phyloP scores from a whole-genome alignment of 306 rosid species.

The Cucurbita argyrosperma region DNA sequence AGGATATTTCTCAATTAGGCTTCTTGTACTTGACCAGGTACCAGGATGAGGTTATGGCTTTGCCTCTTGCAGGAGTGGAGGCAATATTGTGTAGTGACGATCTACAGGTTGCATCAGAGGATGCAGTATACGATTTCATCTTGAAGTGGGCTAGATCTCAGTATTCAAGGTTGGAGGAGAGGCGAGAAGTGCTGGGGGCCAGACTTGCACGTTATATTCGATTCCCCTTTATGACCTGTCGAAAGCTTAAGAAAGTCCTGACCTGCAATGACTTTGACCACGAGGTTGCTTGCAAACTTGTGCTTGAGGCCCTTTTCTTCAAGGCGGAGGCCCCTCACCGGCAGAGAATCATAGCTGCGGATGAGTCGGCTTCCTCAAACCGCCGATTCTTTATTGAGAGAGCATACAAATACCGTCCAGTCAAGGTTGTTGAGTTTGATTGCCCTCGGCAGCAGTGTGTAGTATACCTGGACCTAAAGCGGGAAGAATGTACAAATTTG shows the following conservation, averaged over 20 bases:
- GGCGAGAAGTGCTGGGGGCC: conserved; percentile 57
- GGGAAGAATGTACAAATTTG: conserved; percentile 67
- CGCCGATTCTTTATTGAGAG: conserved; percentile 81
- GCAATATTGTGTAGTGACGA: conserved; percentile 80
- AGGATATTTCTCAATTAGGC: background rate
- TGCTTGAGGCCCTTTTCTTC: conserved; percentile 76
- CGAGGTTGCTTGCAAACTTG: conserved; percentile 74
- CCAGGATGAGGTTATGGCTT: conserved; percentile 75
- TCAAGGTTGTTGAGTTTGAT: conserved; percentile 92
- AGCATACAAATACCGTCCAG: conserved; percentile 90
- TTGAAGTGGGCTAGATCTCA: conserved; percentile 77
- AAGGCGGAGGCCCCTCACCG: conserved; percentile 95
- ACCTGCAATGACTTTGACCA: conserved; percentile 77
- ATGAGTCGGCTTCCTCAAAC: conserved; percentile 39
- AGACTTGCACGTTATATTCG: conserved; percentile 74
- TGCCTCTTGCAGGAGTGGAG: conserved; percentile 86
- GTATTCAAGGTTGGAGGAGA: conserved; percentile 59
- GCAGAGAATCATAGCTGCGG: conserved; percentile 67
- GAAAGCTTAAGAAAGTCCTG: conserved; percentile 85
- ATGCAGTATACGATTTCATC: conserved; percentile 83
- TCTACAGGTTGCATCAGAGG: conserved; percentile 96
- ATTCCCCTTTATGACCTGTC: conserved; percentile 80
- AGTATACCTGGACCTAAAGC: conserved; percentile 82
- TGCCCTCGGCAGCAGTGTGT: conserved; percentile 89
- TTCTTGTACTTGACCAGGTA: conserved; percentile 35